These are phyloP conservation scores for Arthrinium phaeospermum DNA, from an alignment of 2,329 filamentous ascomycete genomes.

Conservation along the genomic window DNA sequence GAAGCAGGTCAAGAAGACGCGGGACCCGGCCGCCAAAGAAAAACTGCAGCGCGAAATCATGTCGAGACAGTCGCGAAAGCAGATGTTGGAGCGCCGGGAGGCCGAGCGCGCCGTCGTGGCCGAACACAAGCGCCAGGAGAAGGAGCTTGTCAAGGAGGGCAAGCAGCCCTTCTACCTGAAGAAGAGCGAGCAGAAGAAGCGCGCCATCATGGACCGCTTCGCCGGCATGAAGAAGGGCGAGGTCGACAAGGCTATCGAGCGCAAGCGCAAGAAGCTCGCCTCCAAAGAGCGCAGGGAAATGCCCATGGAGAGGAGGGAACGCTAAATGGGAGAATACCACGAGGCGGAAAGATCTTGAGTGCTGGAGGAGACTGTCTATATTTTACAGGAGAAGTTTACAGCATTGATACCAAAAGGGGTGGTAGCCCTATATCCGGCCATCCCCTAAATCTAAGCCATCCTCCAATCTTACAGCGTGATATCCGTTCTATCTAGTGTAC, in stretches of 20 bases:
- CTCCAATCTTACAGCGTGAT: background rate
- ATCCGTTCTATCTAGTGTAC: conserved; percentile 8
- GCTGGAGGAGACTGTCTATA: conserved; percentile 7
- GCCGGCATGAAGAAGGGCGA: conserved; percentile 84
- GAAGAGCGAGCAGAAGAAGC: conserved; percentile 88
- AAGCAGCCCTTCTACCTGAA: conserved; percentile 96
- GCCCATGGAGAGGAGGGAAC: conserved; percentile 58
- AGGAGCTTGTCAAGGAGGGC: conserved; percentile 82
- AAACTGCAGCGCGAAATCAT: conserved; percentile 74
- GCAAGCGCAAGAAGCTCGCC: conserved; percentile 87
- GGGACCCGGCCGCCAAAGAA: conserved; percentile 58
- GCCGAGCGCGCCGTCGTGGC: conserved; percentile 71
- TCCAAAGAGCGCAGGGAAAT: conserved; percentile 83
- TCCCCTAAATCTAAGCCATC: background rate
- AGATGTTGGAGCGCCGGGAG: conserved; percentile 72
- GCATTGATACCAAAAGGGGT: conserved; percentile 9
- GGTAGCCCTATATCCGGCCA: background rate
- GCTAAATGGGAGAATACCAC: background rate
- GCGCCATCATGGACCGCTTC: conserved; percentile 79
- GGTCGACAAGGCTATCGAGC: conserved; percentile 82
- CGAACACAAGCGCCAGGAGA: conserved; percentile 82
- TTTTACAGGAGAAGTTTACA: background rate
- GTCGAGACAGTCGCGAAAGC: conserved; percentile 79
- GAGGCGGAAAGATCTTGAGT: background rate
- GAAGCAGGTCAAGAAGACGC: conserved; percentile 65